phyloP scores from a whole-genome alignment of 768 basidiomycete genomes.

The Suillus alpinus region DNA sequence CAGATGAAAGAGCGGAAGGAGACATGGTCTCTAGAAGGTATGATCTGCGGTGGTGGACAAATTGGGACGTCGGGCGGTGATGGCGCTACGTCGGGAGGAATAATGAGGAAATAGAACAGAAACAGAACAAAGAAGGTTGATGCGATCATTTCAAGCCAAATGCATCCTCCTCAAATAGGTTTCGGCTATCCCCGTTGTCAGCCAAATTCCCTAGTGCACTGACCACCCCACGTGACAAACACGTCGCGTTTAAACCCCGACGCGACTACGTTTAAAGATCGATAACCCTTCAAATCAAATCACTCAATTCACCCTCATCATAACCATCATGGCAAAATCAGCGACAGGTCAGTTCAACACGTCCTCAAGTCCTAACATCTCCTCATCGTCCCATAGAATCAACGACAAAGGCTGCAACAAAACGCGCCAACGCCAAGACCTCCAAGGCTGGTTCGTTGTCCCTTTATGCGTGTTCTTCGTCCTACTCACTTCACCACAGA shows the following conservation, averaged over 20 bases:
- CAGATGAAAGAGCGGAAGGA: conserved; percentile 39
- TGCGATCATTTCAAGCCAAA: neutral
- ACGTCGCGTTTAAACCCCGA: conserved; percentile 17
- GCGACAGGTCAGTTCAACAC: conserved; percentile 38
- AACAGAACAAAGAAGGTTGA: neutral
- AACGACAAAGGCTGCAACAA: conserved; percentile 56
- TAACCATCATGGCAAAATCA: conserved; percentile 47
- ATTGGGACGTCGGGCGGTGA: conserved; percentile 4
- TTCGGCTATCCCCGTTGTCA: conserved; percentile 15
- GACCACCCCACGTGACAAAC: conserved; percentile 27
- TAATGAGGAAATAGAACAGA: too few relatives aligned
- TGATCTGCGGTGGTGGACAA: neutral
- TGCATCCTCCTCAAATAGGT: conserved; percentile 16
- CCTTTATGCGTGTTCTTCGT: conserved; percentile 4
- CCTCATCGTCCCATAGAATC: conserved; percentile 36
- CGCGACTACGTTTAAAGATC: conserved; percentile 19
- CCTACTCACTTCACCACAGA: conserved; percentile 17
- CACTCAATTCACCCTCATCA: conserved; percentile 7
- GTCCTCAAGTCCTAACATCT: neutral
- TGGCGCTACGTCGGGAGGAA: too few relatives aligned
- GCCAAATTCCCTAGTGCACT: conserved; percentile 8
- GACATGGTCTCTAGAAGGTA: conserved; percentile 29
- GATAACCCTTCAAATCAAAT: conserved; percentile 1
- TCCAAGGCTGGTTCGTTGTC: conserved; percentile 33
- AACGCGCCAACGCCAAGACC: conserved; percentile 46